These are phyloP conservation scores for Rutstroemia sp. DNA, from an alignment of 2,329 filamentous ascomycete species.

Conservation along the genomic window DNA sequence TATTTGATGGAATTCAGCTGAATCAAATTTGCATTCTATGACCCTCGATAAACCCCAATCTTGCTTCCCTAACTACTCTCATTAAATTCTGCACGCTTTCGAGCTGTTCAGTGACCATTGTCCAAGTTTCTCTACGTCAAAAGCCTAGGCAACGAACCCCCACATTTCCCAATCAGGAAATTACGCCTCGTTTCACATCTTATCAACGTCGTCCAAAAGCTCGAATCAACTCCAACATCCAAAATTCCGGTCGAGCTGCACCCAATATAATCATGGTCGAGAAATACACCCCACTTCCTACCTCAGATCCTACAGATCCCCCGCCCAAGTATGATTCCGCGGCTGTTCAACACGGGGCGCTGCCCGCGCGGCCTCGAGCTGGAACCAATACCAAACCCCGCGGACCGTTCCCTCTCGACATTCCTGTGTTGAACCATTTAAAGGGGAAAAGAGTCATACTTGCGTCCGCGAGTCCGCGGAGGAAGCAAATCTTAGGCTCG, in stretches of 20 bases:
- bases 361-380: conserved; percentile 16
- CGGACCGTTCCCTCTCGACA: conserved; percentile 60
- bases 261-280: background rate
- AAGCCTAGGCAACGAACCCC: background rate
- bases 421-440: conserved; percentile 73
- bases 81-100: no score
- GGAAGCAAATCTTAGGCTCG: conserved; percentile 72
- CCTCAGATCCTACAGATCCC: background rate
- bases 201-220: background rate
- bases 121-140: no score
- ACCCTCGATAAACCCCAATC: no score
- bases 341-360: conserved; percentile 19
- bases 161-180: background rate
- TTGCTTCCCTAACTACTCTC: no score
- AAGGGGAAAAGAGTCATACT: conserved; percentile 77
- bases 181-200: background rate
- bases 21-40: no score
- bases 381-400: conserved; percentile 14
- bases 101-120: no score
- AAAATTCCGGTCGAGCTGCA: background rate
- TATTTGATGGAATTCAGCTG: no score
- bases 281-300: background rate
- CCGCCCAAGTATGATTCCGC: conserved; percentile 25
- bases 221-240: background rate
- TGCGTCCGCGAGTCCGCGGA: conserved; percentile 80